Evolutionary conservation across 305 asterid species (phyloP).

Genomic region (Lippia alba): DNA sequence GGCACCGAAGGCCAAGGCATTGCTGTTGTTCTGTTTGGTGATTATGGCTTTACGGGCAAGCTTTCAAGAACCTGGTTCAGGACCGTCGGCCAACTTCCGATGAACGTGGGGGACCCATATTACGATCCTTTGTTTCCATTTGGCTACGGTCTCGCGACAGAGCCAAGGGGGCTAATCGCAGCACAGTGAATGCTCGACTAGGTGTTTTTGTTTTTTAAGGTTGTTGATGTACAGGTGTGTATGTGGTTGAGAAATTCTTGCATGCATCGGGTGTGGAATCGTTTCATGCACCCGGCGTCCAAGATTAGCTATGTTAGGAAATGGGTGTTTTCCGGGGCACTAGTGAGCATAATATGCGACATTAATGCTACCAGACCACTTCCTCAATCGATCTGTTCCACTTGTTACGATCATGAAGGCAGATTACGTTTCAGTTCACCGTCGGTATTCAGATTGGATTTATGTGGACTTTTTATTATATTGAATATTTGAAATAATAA

Average conservation of each 20-base stretch:
- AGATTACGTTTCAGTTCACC: too few species aligned
- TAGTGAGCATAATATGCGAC: too few species aligned
- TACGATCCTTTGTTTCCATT: slow-evolving; percentile 1
- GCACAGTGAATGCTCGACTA: slow-evolving; percentile 35
- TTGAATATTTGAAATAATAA: too few species aligned
- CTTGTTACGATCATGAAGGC: too few species aligned
- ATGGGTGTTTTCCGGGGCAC: too few species aligned
- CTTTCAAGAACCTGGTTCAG: neutral
- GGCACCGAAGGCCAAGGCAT: neutral
- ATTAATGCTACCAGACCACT: too few species aligned
- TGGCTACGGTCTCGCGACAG: neutral
- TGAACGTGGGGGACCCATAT: neutral
- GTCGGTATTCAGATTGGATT: too few species aligned
- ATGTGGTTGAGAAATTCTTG: neutral
- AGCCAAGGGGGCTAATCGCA: slow-evolving; percentile 40
- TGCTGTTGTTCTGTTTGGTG: neutral
- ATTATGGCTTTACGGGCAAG: neutral
- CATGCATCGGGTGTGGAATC: neutral
- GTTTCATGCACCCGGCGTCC: neutral
- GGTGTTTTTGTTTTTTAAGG: neutral
- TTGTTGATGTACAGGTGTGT: neutral
- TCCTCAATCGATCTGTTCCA: too few species aligned
- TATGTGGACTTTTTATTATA: too few species aligned
- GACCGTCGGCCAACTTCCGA: neutral
- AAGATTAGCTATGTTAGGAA: too few species aligned